Conservation (phyloP, 768 basidiomycete species). For the Mycena belliarum region DNA sequence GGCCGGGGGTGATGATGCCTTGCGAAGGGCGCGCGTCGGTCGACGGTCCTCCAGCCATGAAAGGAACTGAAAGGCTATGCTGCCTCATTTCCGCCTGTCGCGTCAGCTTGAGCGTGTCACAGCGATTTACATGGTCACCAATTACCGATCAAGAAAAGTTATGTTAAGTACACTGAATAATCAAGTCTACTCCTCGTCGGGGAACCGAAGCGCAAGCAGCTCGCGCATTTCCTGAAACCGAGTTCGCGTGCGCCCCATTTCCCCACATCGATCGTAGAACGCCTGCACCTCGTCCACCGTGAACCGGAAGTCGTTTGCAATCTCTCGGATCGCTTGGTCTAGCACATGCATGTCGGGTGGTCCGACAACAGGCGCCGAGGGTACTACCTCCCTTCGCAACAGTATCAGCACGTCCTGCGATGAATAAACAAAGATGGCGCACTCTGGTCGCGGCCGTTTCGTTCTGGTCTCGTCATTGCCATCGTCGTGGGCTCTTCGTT, state of each 20-base stretch:
- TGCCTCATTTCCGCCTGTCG: too few species aligned
- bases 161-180: too few species aligned
- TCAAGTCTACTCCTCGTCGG: conserved; percentile 28
- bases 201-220: conserved; percentile 40
- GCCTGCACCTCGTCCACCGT: conserved; percentile 77
- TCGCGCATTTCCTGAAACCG: conserved; percentile 73
- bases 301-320: conserved; percentile 70
- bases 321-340: conserved; percentile 63
- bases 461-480: conserved; percentile 30
- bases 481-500: conserved; percentile 51
- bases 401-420: neutral
- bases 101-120: too few species aligned
- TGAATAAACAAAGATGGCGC: conserved; percentile 24
- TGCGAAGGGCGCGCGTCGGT: neutral
- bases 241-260: conserved; percentile 62
- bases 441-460: conserved; percentile 51
- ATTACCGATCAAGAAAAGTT: neutral
- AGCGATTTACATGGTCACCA: too few species aligned
- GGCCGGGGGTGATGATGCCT: neutral
- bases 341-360: conserved; percentile 58
- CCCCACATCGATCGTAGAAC: conserved; percentile 73
- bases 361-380: conserved; percentile 3
- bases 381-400: conserved; percentile 19
- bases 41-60: neutral
- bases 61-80: neutral